These are phyloP conservation scores for Wickerhamiella alocasiicola DNA, from an alignment of 805 yeast genomes.

Conservation along the genomic window DNA sequence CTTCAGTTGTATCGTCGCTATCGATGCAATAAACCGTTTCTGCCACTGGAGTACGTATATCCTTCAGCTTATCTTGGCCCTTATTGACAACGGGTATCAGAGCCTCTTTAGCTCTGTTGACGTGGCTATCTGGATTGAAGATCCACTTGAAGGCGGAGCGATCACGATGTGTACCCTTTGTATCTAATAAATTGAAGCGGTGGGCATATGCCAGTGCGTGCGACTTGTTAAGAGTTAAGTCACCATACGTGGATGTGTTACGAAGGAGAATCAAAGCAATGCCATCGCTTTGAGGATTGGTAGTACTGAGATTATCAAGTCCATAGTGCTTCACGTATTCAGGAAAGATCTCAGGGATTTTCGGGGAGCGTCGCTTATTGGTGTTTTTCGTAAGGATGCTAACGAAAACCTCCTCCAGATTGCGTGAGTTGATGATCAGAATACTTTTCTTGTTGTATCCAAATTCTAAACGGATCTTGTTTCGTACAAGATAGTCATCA, in stretches of 20 bases:
- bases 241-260: neutral
- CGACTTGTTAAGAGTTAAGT: neutral
- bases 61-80: constrained; percentile 7
- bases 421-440: constrained; percentile 1
- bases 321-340: constrained; percentile 17
- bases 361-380: neutral
- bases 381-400: neutral
- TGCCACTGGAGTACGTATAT: constrained; percentile 9
- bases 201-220: constrained; percentile 1
- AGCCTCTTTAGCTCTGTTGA: neutral
- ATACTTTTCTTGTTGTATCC: neutral
- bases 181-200: neutral
- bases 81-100: neutral
- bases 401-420: neutral
- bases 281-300: constrained; percentile 10
- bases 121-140: neutral
- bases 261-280: constrained; percentile 11
- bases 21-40: constrained; percentile 64
- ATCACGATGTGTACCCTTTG: constrained; percentile 10
- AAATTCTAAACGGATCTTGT: constrained; percentile 7
- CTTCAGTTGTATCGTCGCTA: constrained; percentile 65
- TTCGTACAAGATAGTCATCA: constrained; percentile 15
- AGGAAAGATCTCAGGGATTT: neutral
- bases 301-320: constrained; percentile 13
- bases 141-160: constrained; percentile 7